These are phyloP conservation scores for Fraxinus baroniana DNA, from an alignment of 305 asterid species.

Conservation along the genomic window DNA sequence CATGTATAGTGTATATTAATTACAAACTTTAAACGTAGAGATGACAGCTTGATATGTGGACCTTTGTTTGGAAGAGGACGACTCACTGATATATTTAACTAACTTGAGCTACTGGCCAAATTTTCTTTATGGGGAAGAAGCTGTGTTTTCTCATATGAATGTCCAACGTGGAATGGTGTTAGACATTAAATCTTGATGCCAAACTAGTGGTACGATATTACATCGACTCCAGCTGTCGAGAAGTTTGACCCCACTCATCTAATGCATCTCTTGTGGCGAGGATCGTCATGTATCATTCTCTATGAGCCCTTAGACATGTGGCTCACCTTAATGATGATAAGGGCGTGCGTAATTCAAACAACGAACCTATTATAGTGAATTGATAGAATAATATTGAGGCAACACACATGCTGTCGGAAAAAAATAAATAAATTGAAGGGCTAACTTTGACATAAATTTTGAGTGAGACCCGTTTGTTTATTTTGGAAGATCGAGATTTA, in stretches of 20 bases:
- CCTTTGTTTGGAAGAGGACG: conserved; percentile 50
- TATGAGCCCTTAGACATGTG: not conserved
- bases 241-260: not conserved
- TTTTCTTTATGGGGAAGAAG: not conserved
- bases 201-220: not conserved
- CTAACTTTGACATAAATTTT: no score
- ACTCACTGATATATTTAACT: conserved; percentile 48
- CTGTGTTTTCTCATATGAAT: not conserved
- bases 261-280: not conserved
- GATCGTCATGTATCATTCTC: not conserved
- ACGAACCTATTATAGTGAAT: not conserved
- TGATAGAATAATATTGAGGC: not conserved
- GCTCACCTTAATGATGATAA: not conserved
- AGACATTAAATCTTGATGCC: not conserved
- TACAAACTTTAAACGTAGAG: conserved; percentile 17
- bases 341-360: not conserved
- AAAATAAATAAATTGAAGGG: no score
- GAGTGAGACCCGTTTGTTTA: no score
- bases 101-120: conserved; percentile 25
- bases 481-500: no score
- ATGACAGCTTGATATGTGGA: conserved; percentile 54
- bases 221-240: not conserved
- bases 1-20: not conserved
- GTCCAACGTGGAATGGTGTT: not conserved
- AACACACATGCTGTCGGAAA: not conserved